phyloP scores from a whole-genome alignment of 164 flowering plant species.

The Vitis cinerea region DNA sequence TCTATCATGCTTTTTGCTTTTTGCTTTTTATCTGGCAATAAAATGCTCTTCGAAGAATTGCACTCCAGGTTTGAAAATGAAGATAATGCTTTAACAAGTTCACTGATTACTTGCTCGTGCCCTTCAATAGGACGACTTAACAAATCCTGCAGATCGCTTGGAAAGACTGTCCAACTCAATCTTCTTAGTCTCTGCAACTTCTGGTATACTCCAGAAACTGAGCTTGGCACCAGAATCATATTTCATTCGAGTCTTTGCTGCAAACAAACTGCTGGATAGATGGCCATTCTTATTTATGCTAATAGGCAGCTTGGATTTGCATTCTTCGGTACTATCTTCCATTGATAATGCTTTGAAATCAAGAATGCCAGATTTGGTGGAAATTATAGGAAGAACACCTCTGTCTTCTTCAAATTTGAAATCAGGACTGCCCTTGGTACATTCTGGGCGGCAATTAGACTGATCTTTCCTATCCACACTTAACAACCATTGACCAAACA shows the following conservation, averaged over 20 bases:
- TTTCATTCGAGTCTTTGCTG: slow-evolving; percentile 20
- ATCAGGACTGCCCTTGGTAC: slow-evolving; percentile 8
- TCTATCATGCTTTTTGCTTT: slow-evolving; percentile 85
- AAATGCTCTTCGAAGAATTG: slow-evolving; percentile 40
- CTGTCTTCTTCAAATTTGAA: slow-evolving; percentile 11
- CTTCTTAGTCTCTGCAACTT: too few relatives aligned
- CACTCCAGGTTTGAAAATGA: slow-evolving; percentile 47
- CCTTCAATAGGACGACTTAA: slow-evolving; percentile 90
- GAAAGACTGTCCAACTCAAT: slow-evolving; percentile 37
- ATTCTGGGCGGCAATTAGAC: slow-evolving; percentile 12
- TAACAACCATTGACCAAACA: slow-evolving; percentile 58
- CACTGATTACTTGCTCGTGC: slow-evolving; percentile 71
- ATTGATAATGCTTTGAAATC: slow-evolving; percentile 18
- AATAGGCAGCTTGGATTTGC: slow-evolving; percentile 13
- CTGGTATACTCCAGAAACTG: too few relatives aligned
- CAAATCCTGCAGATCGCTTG: slow-evolving; percentile 71
- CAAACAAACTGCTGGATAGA: slow-evolving; percentile 16
- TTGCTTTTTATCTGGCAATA: slow-evolving; percentile 71
- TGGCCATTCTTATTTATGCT: slow-evolving; percentile 17
- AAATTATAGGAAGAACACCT: slow-evolving; percentile 20
- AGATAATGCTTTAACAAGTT: slow-evolving; percentile 69
- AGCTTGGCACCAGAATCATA: too few relatives aligned
- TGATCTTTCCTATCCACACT: slow-evolving; percentile 22
- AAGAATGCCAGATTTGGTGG: slow-evolving; percentile 24
- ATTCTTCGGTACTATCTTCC: slow-evolving; percentile 19